Conservation (phyloP, 441 rosid species). For the Kokia cookei region DNA sequence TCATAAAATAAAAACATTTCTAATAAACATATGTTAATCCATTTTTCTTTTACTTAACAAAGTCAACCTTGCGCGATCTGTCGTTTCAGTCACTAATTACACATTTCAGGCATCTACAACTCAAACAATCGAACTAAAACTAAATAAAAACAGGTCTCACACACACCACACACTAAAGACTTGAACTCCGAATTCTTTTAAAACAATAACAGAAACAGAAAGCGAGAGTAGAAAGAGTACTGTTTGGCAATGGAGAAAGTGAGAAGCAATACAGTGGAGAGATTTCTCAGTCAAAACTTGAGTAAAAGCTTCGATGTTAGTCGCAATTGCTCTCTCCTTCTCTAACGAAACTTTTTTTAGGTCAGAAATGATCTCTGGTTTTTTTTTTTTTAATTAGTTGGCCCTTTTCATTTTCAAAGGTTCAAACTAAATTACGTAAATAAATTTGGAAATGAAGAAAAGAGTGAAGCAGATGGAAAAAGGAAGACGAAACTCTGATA, state of each 20-base stretch:
- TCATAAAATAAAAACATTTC: not conserved
- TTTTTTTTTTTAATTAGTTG: not conserved
- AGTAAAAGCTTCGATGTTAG: slow-evolving; percentile 14
- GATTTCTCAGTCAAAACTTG: slow-evolving; percentile 12
- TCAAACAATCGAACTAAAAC: slow-evolving; percentile 10
- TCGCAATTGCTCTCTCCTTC: not conserved
- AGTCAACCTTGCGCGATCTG: slow-evolving; percentile 17
- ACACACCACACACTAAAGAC: not conserved
- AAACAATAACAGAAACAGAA: not conserved
- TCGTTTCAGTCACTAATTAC: slow-evolving; percentile 9
- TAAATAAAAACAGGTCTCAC: not conserved
- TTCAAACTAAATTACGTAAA: not conserved
- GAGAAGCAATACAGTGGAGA: slow-evolving; percentile 10
- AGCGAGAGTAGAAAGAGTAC: not conserved
- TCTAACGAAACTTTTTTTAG: not conserved
- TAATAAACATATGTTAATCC: not conserved
- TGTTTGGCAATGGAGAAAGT: slow-evolving; percentile 6
- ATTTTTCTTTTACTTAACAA: not conserved
- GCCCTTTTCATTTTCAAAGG: not conserved
- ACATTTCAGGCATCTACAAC: not conserved
- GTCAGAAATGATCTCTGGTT: slow-evolving; percentile 19
- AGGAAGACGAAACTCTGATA: not conserved
- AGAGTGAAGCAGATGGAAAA: not conserved
- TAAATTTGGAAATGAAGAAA: too few relatives aligned
- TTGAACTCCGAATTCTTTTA: not conserved